Conservation (phyloP, 2,329 filamentous ascomycete species). For the Dactylella cylindrospora region DNA sequence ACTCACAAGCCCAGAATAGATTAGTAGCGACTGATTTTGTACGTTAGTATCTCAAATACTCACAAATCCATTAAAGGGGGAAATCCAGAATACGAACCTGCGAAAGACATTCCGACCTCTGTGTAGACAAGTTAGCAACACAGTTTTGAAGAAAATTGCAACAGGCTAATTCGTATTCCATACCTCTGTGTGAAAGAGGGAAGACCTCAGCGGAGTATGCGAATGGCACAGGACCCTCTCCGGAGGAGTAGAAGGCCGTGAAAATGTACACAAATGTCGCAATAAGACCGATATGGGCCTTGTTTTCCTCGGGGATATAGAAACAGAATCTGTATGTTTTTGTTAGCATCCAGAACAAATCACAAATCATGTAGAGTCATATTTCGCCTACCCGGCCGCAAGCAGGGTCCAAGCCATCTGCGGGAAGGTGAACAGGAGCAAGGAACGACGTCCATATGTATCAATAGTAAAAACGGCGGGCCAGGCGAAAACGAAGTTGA, state of each 20-base stretch:
- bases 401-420: slow-evolving; percentile 69
- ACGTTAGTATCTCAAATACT: background rate
- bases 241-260: slow-evolving; percentile 65
- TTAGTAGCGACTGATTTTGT: slow-evolving; percentile 62
- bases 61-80: background rate
- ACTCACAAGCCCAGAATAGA: slow-evolving; percentile 62
- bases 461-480: slow-evolving; percentile 68
- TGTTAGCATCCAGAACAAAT: slow-evolving; percentile 7
- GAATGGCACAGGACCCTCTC: slow-evolving; percentile 68
- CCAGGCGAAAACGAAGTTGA: slow-evolving; percentile 68
- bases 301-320: slow-evolving; percentile 49
- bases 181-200: slow-evolving; percentile 66
- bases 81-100: background rate
- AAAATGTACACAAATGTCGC: slow-evolving; percentile 67
- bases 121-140: slow-evolving; percentile 12
- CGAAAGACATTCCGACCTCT: slow-evolving; percentile 61
- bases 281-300: slow-evolving; percentile 58
- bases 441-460: slow-evolving; percentile 64
- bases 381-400: slow-evolving; percentile 57
- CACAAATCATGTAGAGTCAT: background rate
- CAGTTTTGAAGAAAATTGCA: background rate
- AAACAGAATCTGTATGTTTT: slow-evolving; percentile 27
- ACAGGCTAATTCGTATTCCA: background rate
- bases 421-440: slow-evolving; percentile 67
- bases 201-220: slow-evolving; percentile 71